Base-by-base conservation (phyloP, 2,329 filamentous ascomycete genomes). In the Trichoderma koningiopsis region DNA sequence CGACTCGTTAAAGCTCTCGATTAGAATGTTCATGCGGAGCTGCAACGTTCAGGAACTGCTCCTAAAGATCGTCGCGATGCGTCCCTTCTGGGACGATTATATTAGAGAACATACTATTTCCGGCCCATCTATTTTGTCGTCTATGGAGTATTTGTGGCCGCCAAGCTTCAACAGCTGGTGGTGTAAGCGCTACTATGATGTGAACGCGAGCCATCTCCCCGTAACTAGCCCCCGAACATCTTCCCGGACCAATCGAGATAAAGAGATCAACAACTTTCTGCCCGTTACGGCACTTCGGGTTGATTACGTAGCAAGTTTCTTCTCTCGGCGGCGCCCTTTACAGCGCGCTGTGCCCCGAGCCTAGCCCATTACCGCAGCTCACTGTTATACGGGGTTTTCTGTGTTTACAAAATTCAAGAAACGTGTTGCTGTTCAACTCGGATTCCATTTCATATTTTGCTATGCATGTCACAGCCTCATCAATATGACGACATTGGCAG, bases 201-300 rank as follows among this genome's bases (percentile, higher is more conserved):
- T 24, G 52, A 40, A 65, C n/a, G 14, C 19, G 40, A 24, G 35
- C 49, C 13, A 2, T 43, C 52, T 56, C 62, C 49, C 62, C 35
- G 35, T 52, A 33, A 10, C 4, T 22, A 55, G 52, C 52, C 27
- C 62, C 62, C 62, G 62, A 65, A 35, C 55, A 37, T 65, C 49
- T 65, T 65, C 24, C 62, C 62, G 62, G 33, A 29, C 62, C 62
- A 65, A 65, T 65, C 52, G 5, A 43, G 24, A 43, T 29, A 0
- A 11, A 56, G 49, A 37, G 62, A 65, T 65, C 62, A 52, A 65
- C 62, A 22, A 1, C 16, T 29, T 56, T 56, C 22, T 33, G 56
- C 49, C 52, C 27, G n/a, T 56, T 65, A 14, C 27, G 35, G 52
- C 27, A 40, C 14, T 65, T n/a, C 52, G 16, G 16, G 19, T 24